Conservation (phyloP, 31 red algal genomes). For the Porphyra umbilicalis region DNA sequence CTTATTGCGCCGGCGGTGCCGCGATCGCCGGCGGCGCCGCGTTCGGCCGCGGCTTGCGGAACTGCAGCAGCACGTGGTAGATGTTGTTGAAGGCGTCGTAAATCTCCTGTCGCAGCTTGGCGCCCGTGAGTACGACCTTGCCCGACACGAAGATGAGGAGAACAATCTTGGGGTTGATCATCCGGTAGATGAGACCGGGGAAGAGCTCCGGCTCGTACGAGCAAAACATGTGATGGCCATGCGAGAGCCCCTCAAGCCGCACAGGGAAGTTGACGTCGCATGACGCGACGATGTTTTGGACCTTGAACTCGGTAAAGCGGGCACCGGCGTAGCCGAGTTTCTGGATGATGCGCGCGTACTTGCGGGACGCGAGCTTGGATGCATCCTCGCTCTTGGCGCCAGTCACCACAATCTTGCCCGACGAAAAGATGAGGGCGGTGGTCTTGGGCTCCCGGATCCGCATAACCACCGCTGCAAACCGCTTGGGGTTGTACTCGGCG, state of each 20-base stretch:
- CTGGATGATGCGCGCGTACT: constrained; percentile 93
- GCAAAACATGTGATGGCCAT: constrained; percentile 87
- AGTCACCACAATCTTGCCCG: constrained; percentile 96
- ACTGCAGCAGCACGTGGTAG: constrained; percentile 82
- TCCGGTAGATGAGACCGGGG: constrained; percentile 95
- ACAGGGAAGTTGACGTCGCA: constrained; percentile 94
- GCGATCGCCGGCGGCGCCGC: not conserved
- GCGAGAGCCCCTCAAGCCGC: constrained; percentile 85
- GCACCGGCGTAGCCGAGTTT: constrained; percentile 85
- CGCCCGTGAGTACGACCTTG: constrained; percentile 98
- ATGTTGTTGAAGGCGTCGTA: constrained; percentile 93
- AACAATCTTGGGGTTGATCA: constrained; percentile 91
- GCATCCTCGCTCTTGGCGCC: constrained; percentile 86
- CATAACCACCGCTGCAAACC: constrained; percentile 99
- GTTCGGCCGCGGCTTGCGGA: constrained; percentile 57
- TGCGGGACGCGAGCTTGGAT: constrained; percentile 74
- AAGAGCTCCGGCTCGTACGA: constrained; percentile 98
- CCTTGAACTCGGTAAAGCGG: constrained; percentile 93
- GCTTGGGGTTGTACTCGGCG: constrained; percentile 99
- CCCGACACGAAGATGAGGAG: constrained; percentile 98
- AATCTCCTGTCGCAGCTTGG: constrained; percentile 80
- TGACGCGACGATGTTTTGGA: constrained; percentile 98
- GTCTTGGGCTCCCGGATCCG: constrained; percentile 94
- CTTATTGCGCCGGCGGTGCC: not conserved
- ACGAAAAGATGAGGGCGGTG: constrained; percentile 97